Conservation (phyloP, 306 rosid species). For the Quercus wislizeni region DNA sequence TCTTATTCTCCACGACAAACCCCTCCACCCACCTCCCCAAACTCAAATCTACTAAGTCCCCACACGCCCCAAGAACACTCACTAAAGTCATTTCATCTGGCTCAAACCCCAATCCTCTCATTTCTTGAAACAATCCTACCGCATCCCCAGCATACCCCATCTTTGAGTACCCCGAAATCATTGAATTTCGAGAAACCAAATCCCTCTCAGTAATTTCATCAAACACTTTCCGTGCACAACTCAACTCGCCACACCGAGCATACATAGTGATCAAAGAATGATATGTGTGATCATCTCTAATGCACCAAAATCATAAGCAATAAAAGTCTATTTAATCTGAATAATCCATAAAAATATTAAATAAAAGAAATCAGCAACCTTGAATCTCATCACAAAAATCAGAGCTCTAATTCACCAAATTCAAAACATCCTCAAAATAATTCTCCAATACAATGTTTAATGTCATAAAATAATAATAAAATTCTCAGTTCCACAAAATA, state of each 20-base stretch:
- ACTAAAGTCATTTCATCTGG: constrained; percentile 79
- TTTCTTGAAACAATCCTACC: constrained; percentile 51
- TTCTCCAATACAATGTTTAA: no score
- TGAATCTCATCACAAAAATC: no score
- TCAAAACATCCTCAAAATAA: no score
- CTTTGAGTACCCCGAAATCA: constrained; percentile 76
- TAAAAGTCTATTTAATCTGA: no score
- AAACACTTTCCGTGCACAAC: constrained; percentile 66
- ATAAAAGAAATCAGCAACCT: no score
- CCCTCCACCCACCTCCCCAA: constrained; percentile 76
- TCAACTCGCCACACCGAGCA: constrained; percentile 43
- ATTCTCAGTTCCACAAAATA: no score
- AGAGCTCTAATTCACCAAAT: no score
- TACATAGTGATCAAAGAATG: constrained; percentile 78
- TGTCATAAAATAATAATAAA: no score
- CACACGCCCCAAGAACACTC: constrained; percentile 77
- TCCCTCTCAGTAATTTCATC: constrained; percentile 67
- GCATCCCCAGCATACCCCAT: constrained; percentile 63
- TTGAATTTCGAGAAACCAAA: constrained; percentile 85
- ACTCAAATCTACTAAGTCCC: constrained; percentile 68
- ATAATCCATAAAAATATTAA: no score
- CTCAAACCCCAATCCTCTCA: constrained; percentile 59
- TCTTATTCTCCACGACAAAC: constrained; percentile 47
- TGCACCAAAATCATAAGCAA: no score
- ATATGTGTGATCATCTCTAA: constrained; percentile 33